Base-by-base conservation (phyloP, 352 stramenopile species). In the Lagenidium sp. region DNA sequence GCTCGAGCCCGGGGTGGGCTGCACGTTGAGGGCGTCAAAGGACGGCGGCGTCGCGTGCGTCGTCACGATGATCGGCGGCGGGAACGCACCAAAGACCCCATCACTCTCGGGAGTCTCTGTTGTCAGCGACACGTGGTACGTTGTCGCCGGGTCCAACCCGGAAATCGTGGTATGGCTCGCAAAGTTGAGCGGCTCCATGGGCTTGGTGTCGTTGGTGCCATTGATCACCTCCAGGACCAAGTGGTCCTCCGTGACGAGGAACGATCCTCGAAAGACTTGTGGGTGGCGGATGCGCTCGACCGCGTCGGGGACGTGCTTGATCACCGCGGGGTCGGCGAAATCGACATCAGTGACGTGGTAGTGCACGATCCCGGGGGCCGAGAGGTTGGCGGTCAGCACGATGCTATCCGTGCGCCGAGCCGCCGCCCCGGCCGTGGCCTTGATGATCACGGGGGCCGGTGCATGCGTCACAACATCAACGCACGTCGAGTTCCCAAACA, bases 261-360 rank as follows among this genome's bases (percentile, higher is more conserved):
- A 67, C 20, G 63, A 41, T 0, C 75, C 78, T 18, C 75, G 70
- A 10, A 84, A 15, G 4, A 68, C 55, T 12, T 85, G 68, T 2
- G 74, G 71, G 1, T 26, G 32, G 8, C 8, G 18, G 25, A 20
- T 18, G 13, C 22, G 13, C 22, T 22, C 28, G 15, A 8, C 28
- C 8, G 8, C n/a, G 30, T 31, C 28, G 29, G 20, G 16, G 6
- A 26, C 39, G 19, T 31, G 18, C 11, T 38, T 40, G 22, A 92
- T 85, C 6, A 82, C 45, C 0, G 50, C 44, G n/a, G 76, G 80
- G 26, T 90, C 80, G 0, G 76, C 66, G 47, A 88, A 87, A 36
- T 90, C 80, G 2, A 80, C 60, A 23, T 92, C 73, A 8, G 62
- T 85, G 18, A 89, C 35, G 18, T 82, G 78, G 46, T 87, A 90